A percentile compares a stretch with the other conserved stretches of the same genome.
These are phyloP conservation scores for Aspergillus ibericus DNA, from an alignment of 2,329 filamentous ascomycete species.

Conservation along the genomic window DNA sequence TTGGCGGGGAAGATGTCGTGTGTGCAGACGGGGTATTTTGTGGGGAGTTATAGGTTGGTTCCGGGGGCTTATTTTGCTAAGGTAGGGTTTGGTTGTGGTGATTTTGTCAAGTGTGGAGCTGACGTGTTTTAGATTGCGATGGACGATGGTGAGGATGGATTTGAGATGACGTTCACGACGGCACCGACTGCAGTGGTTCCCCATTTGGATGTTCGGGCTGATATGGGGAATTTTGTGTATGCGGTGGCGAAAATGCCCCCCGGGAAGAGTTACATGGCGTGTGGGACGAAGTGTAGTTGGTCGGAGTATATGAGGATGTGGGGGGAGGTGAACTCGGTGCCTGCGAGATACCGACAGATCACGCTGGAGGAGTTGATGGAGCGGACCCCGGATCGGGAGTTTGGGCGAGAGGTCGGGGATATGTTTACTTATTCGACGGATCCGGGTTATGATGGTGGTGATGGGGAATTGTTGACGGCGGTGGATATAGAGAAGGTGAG, in stretches of 20 bases:
- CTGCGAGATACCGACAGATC: conserved; percentile 43
- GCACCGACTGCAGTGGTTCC: conserved; percentile 41
- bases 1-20: conserved; percentile 52
- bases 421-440: conserved; percentile 53
- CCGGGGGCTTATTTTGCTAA: conserved; percentile 50
- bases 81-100: conserved; percentile 33
- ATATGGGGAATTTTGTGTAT: conserved; percentile 52
- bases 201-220: conserved; percentile 50
- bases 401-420: conserved; percentile 46
- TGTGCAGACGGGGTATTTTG: conserved; percentile 54
- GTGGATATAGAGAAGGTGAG: conserved; percentile 48
- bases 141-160: conserved; percentile 27
- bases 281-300: conserved; percentile 50
- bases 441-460: conserved; percentile 53
- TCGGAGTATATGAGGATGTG: conserved; percentile 48
- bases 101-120: background rate
- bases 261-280: conserved; percentile 52
- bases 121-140: background rate
- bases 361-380: conserved; percentile 45
- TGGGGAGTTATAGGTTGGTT: conserved; percentile 50
- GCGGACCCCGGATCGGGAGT: conserved; percentile 40
- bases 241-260: conserved; percentile 53
- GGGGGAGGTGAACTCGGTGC: conserved; percentile 38
- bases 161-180: conserved; percentile 52
- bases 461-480: conserved; percentile 43